A percentile compares a stretch with the other conserved stretches of the same genome.
Evolutionary conservation across 2,329 filamentous ascomycete genomes (phyloP).

Genomic region (Xenosphaeropsis pyriputrescens): DNA sequence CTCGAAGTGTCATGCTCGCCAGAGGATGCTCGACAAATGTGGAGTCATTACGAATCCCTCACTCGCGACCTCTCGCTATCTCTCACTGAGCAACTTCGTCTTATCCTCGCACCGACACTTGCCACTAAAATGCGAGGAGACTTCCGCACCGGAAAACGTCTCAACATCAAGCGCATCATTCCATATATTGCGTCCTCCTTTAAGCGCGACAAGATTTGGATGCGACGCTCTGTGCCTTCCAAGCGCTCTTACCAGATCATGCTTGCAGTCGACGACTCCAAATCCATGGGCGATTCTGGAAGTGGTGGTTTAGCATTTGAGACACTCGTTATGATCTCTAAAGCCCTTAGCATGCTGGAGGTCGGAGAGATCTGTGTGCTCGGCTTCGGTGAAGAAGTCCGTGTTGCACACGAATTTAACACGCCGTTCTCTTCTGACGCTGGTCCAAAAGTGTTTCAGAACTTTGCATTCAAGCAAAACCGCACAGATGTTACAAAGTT

Average conservation of each 20-base stretch:
- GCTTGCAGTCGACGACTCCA: conserved; percentile 91
- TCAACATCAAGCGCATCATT: conserved; percentile 99
- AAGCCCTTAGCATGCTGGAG: conserved; percentile 82
- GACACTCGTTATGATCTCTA: conserved; percentile 81
- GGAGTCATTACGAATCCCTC: conserved; percentile 70
- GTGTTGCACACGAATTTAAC: conserved; percentile 75
- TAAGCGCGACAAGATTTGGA: conserved; percentile 99
- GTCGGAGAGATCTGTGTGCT: conserved; percentile 86
- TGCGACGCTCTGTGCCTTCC: conserved; percentile 79
- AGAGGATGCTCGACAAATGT: conserved; percentile 56
- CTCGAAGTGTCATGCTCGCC: conserved; percentile 19
- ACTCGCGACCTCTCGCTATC: conserved; percentile 80
- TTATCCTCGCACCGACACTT: conserved; percentile 88
- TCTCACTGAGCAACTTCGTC: conserved; percentile 83
- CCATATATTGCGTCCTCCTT: conserved; percentile 97
- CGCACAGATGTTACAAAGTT: conserved; percentile 76
- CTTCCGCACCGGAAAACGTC: conserved; percentile 91
- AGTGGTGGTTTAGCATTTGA: conserved; percentile 77
- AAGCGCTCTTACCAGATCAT: conserved; percentile 96
- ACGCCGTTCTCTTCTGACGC: conserved; percentile 69
- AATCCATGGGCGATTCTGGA: conserved; percentile 74
- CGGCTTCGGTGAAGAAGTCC: conserved; percentile 73
- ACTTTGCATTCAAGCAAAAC: conserved; percentile 74
- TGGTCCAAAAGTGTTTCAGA: conserved; percentile 69
- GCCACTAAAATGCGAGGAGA: conserved; percentile 94